A percentile compares a stretch with the other conserved stretches of the same genome.
Evolutionary conservation across 1,284 basidiomycete genomes (phyloP).

Genomic region (Laetiporus sulphureus): DNA sequence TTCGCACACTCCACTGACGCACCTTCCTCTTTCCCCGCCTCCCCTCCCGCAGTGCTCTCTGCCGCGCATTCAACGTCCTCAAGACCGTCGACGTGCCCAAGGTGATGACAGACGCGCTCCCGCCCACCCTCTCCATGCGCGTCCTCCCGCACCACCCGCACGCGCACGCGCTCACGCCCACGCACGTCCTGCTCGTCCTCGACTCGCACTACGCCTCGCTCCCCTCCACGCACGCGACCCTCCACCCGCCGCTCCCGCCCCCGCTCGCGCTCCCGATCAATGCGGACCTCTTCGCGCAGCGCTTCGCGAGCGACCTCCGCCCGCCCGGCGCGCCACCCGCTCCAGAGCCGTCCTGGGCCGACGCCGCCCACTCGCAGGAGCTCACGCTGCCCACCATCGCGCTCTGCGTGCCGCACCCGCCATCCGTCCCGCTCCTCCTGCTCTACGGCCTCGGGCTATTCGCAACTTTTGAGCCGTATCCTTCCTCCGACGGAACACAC

Average conservation of each 20-base stretch:
- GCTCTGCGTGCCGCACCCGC: too few species aligned
- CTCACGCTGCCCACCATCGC: not conserved
- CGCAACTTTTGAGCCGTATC: too few species aligned
- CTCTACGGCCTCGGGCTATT: too few species aligned
- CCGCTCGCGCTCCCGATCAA: constrained; percentile 17
- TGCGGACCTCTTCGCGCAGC: constrained; percentile 17
- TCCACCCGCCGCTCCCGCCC: constrained; percentile 8
- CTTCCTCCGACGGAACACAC: too few species aligned
- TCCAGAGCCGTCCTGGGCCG: constrained; percentile 8
- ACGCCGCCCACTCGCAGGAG: constrained; percentile 1
- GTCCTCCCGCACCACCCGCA: constrained; percentile 13
- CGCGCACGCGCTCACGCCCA: constrained; percentile 16
- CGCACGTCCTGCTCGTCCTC: constrained; percentile 18
- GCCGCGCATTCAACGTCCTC: constrained; percentile 18
- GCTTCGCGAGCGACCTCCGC: constrained; percentile 17
- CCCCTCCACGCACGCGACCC: constrained; percentile 9
- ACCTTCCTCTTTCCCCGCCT: constrained; percentile 2
- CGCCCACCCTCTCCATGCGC: constrained; percentile 12
- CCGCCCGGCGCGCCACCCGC: constrained; percentile 7
- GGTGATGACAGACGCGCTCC: constrained; percentile 10
- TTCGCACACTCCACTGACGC: not conserved
- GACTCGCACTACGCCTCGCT: constrained; percentile 3
- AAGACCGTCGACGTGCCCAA: constrained; percentile 8
- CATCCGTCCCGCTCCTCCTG: too few species aligned
- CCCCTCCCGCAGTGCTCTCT: constrained; percentile 15